phyloP scores from a whole-genome alignment of 2,329 filamentous ascomycete genomes.

The Colletotrichum nymphaeae region DNA sequence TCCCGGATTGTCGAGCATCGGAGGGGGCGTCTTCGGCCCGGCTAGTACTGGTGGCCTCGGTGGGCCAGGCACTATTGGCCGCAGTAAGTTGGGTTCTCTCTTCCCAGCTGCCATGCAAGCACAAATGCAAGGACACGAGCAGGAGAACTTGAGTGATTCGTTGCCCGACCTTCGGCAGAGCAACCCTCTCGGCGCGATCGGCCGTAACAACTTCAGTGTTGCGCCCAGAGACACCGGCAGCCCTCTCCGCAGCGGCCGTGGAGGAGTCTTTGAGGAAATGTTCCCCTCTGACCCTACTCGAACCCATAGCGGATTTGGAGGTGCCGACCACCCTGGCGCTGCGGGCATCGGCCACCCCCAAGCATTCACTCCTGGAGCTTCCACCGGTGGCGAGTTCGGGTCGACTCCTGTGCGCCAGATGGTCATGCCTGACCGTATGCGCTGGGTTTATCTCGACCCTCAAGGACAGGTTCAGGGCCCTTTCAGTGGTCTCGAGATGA shows the following conservation, averaged over 20 bases:
- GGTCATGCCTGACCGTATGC: conserved; percentile 99
- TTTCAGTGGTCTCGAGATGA: conserved; percentile 97
- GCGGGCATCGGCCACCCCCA: conserved; percentile 38
- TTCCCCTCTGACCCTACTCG: conserved; percentile 54
- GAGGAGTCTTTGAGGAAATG: conserved; percentile 64
- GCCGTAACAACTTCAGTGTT: conserved; percentile 67
- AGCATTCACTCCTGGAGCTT: conserved; percentile 39
- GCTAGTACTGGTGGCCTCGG: conserved; percentile 64
- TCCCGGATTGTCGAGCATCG: conserved; percentile 72
- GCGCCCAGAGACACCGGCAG: conserved; percentile 69
- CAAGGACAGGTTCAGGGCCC: conserved; percentile 93
- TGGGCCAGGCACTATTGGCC: conserved; percentile 74
- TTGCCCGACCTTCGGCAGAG: conserved; percentile 69
- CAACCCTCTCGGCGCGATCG: conserved; percentile 75
- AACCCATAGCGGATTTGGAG: conserved; percentile 43
- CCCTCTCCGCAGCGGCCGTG: conserved; percentile 65
- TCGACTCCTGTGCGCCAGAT: conserved; percentile 82
- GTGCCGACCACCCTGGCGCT: conserved; percentile 34
- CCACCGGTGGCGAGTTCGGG: conserved; percentile 42
- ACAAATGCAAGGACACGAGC: conserved; percentile 83
- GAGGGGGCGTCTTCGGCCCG: conserved; percentile 77
- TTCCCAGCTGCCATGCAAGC: conserved; percentile 93
- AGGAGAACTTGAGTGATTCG: conserved; percentile 67
- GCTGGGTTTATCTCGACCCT: conserved; percentile 98
- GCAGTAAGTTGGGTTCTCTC: conserved; percentile 87